Percentiles rank a stretch among this genome's conserved stretches.
Conservation (phyloP, 2,329 filamentous ascomycete genomes). For the Emergomyces orientalis region DNA sequence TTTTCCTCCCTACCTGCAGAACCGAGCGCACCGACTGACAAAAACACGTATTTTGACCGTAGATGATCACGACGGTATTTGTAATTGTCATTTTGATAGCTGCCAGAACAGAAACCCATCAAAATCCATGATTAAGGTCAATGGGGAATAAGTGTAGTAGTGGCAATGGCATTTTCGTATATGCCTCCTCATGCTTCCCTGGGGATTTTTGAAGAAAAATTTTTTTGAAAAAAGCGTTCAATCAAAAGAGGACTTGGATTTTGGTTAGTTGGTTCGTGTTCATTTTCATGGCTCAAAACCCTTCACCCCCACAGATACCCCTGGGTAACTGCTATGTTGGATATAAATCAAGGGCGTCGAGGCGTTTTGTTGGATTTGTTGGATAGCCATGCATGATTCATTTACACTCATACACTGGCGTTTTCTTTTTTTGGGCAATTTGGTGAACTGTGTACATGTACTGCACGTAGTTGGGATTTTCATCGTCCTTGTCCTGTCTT, state of each 20-base stretch:
- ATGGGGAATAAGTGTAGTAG: not conserved
- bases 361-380: not conserved
- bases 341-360: not conserved
- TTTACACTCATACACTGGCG: not conserved
- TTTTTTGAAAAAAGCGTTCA: too few relatives aligned
- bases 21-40: not conserved
- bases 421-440: not conserved
- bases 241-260: not conserved
- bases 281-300: not conserved
- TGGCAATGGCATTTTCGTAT: not conserved
- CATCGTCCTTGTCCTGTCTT: not conserved
- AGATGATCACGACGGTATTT: slow-evolving; percentile 12
- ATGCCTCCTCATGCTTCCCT: not conserved
- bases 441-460: not conserved
- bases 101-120: slow-evolving; percentile 5
- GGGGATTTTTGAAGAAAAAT: too few relatives aligned
- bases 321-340: not conserved
- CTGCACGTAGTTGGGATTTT: not conserved
- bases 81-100: slow-evolving; percentile 15
- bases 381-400: not conserved
- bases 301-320: not conserved
- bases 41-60: not conserved
- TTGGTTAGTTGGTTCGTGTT: too few relatives aligned
- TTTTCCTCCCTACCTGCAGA: not conserved
- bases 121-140: not conserved